Evolutionary conservation across 305 asterid genomes (phyloP).

Genomic region (Andrographis paniculata): DNA sequence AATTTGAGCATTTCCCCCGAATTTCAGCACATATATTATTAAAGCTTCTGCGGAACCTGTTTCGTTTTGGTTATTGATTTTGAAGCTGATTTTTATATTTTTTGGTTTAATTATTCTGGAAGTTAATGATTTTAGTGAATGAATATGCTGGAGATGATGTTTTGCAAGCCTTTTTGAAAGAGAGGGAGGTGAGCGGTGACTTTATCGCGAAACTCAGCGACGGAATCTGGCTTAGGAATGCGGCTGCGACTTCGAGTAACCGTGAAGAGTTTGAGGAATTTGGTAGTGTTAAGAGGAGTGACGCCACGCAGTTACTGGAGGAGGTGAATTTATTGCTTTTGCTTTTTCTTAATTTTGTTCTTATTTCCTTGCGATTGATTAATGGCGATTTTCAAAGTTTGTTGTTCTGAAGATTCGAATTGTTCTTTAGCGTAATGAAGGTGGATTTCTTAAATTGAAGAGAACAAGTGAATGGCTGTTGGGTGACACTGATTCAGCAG

Average conservation of each 20-base stretch:
- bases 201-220: constrained; percentile 65
- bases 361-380: neutral
- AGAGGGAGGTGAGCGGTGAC: constrained; percentile 70
- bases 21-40: neutral
- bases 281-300: constrained; percentile 11
- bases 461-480: constrained; percentile 68
- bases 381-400: neutral
- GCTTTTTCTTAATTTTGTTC: neutral
- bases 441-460: constrained; percentile 79
- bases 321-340: constrained; percentile 29
- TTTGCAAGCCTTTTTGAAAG: constrained; percentile 50
- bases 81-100: neutral
- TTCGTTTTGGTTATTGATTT: neutral
- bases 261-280: constrained; percentile 21
- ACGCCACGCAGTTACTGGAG: constrained; percentile 21
- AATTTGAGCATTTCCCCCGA: neutral
- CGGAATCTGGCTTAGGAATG: constrained; percentile 48
- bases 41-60: neutral
- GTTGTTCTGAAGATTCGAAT: constrained; percentile 8
- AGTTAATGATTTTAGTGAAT: constrained; percentile 28
- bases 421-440: constrained; percentile 44
- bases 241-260: constrained; percentile 14
- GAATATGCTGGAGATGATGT: constrained; percentile 50
- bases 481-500: constrained; percentile 54
- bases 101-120: constrained; percentile 5